Percentiles rank a stretch among this genome's conserved stretches.
These are phyloP conservation scores for Monosporascus cannonballus DNA, from an alignment of 2,329 filamentous ascomycete species.

Conservation along the genomic window DNA sequence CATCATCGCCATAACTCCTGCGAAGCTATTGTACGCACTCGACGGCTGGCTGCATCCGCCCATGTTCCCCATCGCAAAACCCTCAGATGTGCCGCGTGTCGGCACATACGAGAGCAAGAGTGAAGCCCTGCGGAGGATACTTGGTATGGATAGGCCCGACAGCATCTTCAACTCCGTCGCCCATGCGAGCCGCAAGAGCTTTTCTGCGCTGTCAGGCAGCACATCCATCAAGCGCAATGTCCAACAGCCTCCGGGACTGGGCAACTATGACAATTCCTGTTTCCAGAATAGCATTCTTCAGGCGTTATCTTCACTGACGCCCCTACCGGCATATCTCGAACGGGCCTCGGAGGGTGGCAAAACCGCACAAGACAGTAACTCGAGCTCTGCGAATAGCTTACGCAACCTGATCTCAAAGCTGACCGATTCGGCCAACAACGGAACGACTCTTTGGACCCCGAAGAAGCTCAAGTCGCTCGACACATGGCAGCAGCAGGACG, in stretches of 20 bases:
- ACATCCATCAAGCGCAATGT: constrained; percentile 33
- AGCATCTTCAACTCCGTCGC: constrained; percentile 52
- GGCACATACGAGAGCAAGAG: constrained; percentile 54
- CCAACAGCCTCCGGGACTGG: constrained; percentile 60
- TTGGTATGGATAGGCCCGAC: constrained; percentile 50
- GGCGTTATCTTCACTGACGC: constrained; percentile 68
- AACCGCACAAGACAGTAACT: constrained; percentile 20
- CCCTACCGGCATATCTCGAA: constrained; percentile 61
- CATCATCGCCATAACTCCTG: constrained; percentile 51
- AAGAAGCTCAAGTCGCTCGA: constrained; percentile 82
- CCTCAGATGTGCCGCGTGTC: constrained; percentile 29
- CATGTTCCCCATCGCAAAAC: constrained; percentile 31
- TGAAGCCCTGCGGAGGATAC: constrained; percentile 55
- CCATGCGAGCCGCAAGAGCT: constrained; percentile 49
- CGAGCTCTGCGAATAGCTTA: constrained; percentile 44
- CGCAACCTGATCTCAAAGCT: constrained; percentile 63
- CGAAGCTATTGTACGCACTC: constrained; percentile 49
- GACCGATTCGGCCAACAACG: constrained; percentile 64
- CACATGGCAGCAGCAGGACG: constrained; percentile 94
- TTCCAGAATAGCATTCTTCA: constrained; percentile 97
- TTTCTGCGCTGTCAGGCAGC: constrained; percentile 45
- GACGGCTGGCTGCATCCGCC: constrained; percentile 49
- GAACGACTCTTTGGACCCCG: constrained; percentile 75
- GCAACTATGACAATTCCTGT: constrained; percentile 92
- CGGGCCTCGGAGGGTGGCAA: constrained; percentile 28